These are phyloP conservation scores for Microstegium vimineum DNA, from an alignment of 176 grass and related monocot species.

Conservation along the genomic window DNA sequence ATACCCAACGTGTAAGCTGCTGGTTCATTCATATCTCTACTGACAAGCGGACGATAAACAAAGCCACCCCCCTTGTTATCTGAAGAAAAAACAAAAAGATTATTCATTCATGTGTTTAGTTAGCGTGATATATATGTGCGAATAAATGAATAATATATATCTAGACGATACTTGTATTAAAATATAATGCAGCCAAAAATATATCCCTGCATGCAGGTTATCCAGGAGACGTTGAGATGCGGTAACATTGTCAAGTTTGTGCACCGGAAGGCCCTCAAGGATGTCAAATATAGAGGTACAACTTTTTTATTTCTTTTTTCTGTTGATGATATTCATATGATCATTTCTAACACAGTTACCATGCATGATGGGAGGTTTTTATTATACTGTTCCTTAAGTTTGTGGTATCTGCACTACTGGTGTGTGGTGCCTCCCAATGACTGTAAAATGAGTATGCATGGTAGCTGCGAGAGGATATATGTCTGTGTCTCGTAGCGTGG, in stretches of 20 bases:
- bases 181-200: background rate
- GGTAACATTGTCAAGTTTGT: slow-evolving; percentile 95
- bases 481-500: slow-evolving; percentile 5
- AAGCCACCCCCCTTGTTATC: background rate
- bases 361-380: background rate
- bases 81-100: background rate
- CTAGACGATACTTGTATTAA: background rate
- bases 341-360: background rate
- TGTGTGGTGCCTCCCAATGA: background rate
- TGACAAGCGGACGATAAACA: background rate
- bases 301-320: background rate
- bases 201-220: slow-evolving; percentile 44
- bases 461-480: background rate
- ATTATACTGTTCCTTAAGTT: background rate
- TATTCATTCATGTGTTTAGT: background rate
- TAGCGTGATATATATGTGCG: background rate
- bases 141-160: background rate
- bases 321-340: background rate
- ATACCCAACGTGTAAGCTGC: slow-evolving; percentile 68
- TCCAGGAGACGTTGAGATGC: slow-evolving; percentile 77
- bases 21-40: background rate
- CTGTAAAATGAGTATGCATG: background rate
- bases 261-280: slow-evolving; percentile 82
- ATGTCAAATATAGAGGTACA: slow-evolving; percentile 88
- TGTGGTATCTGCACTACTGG: background rate